phyloP scores from a whole-genome alignment of 345 rosid genomes.

The Brassica juncea region DNA sequence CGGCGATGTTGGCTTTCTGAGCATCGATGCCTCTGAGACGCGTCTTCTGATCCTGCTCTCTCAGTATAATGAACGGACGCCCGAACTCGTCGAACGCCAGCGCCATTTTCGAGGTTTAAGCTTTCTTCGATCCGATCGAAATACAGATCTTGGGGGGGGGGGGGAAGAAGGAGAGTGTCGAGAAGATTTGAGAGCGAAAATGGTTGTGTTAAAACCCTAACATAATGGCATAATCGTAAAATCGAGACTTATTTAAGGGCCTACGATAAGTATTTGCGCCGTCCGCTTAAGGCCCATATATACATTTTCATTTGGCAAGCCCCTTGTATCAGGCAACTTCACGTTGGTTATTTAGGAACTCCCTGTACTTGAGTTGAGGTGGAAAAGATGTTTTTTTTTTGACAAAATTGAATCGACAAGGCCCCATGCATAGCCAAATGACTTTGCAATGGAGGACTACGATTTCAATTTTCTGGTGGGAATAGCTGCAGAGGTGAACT shows the following conservation, averaged over 20 bases:
- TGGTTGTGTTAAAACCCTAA: conserved; percentile 38
- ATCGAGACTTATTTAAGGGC: neutral
- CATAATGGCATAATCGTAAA: conserved; percentile 29
- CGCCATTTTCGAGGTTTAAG: conserved; percentile 53
- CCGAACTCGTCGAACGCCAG: conserved; percentile 84
- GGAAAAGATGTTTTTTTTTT: too few relatives aligned
- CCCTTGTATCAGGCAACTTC: too few relatives aligned
- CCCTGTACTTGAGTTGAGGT: too few relatives aligned
- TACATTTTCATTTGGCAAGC: too few relatives aligned
- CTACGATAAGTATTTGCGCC: neutral
- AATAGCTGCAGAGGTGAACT: too few relatives aligned
- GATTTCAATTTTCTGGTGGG: too few relatives aligned
- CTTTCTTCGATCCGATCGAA: conserved; percentile 21
- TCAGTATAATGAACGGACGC: conserved; percentile 68
- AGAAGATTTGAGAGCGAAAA: conserved; percentile 15
- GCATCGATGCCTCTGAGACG: conserved; percentile 79
- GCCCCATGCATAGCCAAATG: too few relatives aligned
- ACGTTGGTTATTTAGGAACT: too few relatives aligned
- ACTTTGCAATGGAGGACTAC: too few relatives aligned
- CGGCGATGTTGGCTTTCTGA: conserved; percentile 84
- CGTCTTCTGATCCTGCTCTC: conserved; percentile 66
- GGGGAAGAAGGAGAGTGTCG: conserved; percentile 16
- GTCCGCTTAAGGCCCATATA: conserved; percentile 5
- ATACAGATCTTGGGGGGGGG: conserved; percentile 23
- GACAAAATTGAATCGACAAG: too few relatives aligned